Evolutionary conservation across 2,329 filamentous ascomycete species (phyloP).

Genomic region (Xylaria sp.): DNA sequence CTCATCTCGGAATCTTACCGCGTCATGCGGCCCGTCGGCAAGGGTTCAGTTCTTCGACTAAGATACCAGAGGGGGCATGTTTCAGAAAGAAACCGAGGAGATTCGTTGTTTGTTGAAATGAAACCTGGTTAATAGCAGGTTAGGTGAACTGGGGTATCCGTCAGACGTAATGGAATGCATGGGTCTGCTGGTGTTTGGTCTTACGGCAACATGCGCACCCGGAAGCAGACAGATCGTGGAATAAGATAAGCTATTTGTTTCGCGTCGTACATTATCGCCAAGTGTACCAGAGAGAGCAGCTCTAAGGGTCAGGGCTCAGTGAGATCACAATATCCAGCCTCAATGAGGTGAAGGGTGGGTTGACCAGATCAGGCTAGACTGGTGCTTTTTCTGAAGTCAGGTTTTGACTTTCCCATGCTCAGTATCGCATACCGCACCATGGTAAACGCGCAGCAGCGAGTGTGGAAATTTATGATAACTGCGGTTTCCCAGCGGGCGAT

Average conservation of each 20-base stretch:
- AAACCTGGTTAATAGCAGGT: not conserved
- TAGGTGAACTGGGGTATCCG: not conserved
- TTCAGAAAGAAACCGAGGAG: not conserved
- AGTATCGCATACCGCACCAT: not conserved
- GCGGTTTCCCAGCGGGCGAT: conserved; percentile 5
- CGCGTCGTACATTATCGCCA: not conserved
- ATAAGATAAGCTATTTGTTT: not conserved
- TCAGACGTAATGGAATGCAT: conserved; percentile 10
- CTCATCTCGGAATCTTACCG: conserved; percentile 6
- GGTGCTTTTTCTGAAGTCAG: conserved; percentile 9
- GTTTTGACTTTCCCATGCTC: conserved; percentile 12
- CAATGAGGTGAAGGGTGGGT: not conserved
- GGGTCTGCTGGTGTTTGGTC: not conserved
- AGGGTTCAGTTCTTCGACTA: not conserved
- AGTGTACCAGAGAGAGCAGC: not conserved
- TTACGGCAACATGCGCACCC: not conserved
- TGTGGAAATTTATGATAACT: not conserved
- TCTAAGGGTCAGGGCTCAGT: not conserved
- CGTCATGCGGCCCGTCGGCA: not conserved
- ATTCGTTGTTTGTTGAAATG: not conserved
- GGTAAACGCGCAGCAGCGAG: not conserved
- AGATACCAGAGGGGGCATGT: not conserved
- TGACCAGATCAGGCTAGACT: not conserved
- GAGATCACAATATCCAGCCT: not conserved
- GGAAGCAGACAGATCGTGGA: not conserved